These are phyloP conservation scores for Penicillium sp. DNA, from an alignment of 2,329 filamentous ascomycete species.

Conservation along the genomic window DNA sequence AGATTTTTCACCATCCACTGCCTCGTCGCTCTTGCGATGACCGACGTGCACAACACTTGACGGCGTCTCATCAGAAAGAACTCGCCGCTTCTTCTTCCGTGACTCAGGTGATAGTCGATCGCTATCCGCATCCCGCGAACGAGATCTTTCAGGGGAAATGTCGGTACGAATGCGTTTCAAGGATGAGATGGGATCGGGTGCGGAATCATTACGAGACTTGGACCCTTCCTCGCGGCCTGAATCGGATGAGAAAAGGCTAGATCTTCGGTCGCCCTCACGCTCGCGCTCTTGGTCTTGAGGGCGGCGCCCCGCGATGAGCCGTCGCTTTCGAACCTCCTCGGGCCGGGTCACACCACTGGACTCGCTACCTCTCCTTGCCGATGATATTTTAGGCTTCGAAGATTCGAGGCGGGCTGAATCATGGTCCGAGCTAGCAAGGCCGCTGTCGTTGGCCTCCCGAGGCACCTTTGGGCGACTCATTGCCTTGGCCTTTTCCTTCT, in stretches of 20 bases:
- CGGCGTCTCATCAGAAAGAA: constrained; percentile 38
- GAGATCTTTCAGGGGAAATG: constrained; percentile 39
- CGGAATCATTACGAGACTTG: constrained; percentile 30
- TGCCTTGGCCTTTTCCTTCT: constrained; percentile 27
- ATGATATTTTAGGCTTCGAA: constrained; percentile 27
- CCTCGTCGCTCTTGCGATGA: constrained; percentile 26
- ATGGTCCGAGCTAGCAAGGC: constrained; percentile 29
- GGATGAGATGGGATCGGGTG: constrained; percentile 20
- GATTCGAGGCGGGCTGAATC: constrained; percentile 28
- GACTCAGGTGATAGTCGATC: constrained; percentile 30
- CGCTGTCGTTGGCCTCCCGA: constrained; percentile 24
- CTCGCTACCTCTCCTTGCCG: constrained; percentile 32
- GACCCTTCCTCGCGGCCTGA: constrained; percentile 37
- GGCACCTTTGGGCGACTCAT: constrained; percentile 22
- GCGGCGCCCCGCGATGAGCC: constrained; percentile 41
- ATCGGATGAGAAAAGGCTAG: constrained; percentile 40
- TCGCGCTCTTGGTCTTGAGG: constrained; percentile 39
- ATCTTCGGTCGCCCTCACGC: constrained; percentile 32
- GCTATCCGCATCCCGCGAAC: constrained; percentile 32
- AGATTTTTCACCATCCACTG: constrained; percentile 19
- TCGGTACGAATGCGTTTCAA: constrained; percentile 43
- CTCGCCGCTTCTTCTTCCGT: constrained; percentile 44
- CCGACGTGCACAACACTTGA: constrained; percentile 30
- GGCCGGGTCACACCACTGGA: constrained; percentile 22
- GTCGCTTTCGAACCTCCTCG: constrained; percentile 39